A percentile compares a stretch with the other conserved stretches of the same genome.
phyloP scores from a whole-genome alignment of 2,329 filamentous ascomycete species.

The Botryotinia narcissicola region DNA sequence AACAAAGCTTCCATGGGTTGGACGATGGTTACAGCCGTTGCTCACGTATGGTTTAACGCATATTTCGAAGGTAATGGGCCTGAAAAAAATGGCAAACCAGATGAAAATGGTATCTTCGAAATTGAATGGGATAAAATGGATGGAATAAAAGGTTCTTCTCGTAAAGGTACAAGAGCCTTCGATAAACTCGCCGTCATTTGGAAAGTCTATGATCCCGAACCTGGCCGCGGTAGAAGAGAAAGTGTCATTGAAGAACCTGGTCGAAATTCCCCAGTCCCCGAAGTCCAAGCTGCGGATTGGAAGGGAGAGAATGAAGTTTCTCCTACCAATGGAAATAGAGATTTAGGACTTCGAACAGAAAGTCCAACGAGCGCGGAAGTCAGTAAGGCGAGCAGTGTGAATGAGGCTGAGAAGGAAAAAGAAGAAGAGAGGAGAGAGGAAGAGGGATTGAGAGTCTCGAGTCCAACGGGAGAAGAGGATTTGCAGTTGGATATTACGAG shows the following conservation, averaged over 20 bases:
- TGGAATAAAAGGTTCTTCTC: conserved; percentile 84
- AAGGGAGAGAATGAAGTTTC: conserved; percentile 54
- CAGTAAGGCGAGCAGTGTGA: conserved; percentile 70
- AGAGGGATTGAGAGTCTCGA: conserved; percentile 33
- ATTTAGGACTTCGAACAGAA: conserved; percentile 65
- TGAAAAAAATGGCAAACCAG: conserved; percentile 62
- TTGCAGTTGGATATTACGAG: conserved; percentile 27
- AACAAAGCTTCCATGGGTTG: conserved; percentile 76
- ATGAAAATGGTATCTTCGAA: conserved; percentile 68
- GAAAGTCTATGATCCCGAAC: conserved; percentile 48
- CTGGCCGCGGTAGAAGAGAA: conserved; percentile 28
- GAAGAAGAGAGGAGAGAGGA: conserved; percentile 26
- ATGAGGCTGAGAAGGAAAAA: conserved; percentile 38
- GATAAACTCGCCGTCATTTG: conserved; percentile 85
- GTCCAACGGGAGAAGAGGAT: conserved; percentile 33
- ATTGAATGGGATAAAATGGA: conserved; percentile 81
- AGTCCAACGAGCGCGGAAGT: conserved; percentile 64
- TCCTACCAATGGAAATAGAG: conserved; percentile 49
- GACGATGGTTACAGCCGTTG: conserved; percentile 88
- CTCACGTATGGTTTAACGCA: conserved; percentile 95
- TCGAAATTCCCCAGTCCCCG: conserved; percentile 65
- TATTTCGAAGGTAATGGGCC: conserved; percentile 85
- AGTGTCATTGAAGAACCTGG: conserved; percentile 63
- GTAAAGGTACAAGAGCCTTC: conserved; percentile 78
- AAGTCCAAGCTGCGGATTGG: conserved; percentile 70